Percentiles rank a stretch among this genome's conserved stretches.
phyloP scores from a whole-genome alignment of 768 basidiomycete species.

The Leucogyrophana mollusca region DNA sequence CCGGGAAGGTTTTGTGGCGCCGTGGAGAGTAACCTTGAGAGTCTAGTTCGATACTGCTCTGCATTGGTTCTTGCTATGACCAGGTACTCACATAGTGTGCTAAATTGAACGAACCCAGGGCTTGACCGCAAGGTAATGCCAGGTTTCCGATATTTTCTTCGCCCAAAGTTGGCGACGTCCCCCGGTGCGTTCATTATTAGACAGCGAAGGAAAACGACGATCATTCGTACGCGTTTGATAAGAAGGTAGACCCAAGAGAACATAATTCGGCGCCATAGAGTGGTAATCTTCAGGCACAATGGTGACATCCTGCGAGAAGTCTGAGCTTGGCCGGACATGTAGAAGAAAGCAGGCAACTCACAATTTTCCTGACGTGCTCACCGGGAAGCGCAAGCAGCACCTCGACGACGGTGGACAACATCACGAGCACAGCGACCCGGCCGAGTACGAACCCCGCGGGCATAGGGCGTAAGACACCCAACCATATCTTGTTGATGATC shows the following conservation, averaged over 20 bases:
- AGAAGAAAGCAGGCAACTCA: conserved; percentile 30
- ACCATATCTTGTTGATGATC: not conserved
- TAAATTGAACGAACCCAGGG: too few relatives aligned
- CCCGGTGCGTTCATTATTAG: conserved; percentile 17
- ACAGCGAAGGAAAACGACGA: not conserved
- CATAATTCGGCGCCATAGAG: conserved; percentile 21
- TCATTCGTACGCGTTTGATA: conserved; percentile 31
- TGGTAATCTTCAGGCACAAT: conserved; percentile 39
- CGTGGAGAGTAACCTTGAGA: too few relatives aligned
- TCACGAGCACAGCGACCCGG: not conserved
- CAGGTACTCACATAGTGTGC: too few relatives aligned
- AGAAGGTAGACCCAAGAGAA: conserved; percentile 20
- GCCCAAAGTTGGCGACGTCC: conserved; percentile 30
- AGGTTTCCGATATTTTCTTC: conserved; percentile 25
- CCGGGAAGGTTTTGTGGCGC: too few relatives aligned
- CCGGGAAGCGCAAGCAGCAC: conserved; percentile 67
- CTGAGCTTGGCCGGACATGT: not conserved
- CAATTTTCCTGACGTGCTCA: conserved; percentile 46
- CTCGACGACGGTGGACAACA: conserved; percentile 7
- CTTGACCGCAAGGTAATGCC: too few relatives aligned
- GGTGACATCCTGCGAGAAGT: conserved; percentile 40
- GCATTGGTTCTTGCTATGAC: too few relatives aligned
- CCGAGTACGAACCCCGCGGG: not conserved
- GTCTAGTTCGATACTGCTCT: too few relatives aligned
- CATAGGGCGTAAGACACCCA: not conserved